Percentiles rank a stretch among this genome's conserved stretches.
Conservation (phyloP, 2,329 filamentous ascomycete genomes). For the Drechmeria coniospora region DNA sequence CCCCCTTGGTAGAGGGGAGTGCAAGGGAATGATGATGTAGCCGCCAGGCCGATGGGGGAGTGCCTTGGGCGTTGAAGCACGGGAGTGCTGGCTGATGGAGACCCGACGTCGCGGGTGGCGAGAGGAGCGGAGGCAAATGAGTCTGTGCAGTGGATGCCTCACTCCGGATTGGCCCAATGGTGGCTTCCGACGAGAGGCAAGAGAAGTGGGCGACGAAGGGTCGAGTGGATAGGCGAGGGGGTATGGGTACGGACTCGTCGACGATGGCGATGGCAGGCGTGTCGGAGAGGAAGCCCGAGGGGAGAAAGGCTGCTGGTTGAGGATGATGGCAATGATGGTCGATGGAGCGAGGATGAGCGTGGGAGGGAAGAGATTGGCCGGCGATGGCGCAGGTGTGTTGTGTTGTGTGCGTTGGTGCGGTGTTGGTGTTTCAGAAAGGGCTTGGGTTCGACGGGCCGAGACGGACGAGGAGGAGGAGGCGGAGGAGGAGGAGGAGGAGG, state of each 20-base stretch:
- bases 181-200: conserved; percentile 4
- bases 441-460: too few relatives aligned
- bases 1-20: conserved; percentile 1
- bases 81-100: background rate
- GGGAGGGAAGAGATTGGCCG: conserved; percentile 4
- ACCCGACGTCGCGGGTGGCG: background rate
- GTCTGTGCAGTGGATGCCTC: too few relatives aligned
- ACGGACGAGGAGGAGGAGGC: too few relatives aligned
- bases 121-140: too few relatives aligned
- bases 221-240: background rate
- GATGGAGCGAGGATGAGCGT: conserved; percentile 4
- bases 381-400: conserved; percentile 4
- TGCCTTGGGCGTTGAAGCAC: background rate
- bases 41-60: conserved; percentile 1
- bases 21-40: background rate
- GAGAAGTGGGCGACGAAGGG: background rate
- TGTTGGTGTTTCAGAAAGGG: conserved; percentile 12
- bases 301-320: conserved; percentile 3
- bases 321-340: conserved; percentile 3
- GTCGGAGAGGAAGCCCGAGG: background rate
- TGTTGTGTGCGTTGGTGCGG: too few relatives aligned
- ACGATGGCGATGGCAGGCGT: background rate
- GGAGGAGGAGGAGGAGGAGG: too few relatives aligned
- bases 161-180: conserved; percentile 5
- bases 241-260: background rate